These are phyloP conservation scores for Phalaenopsis aphrodite DNA, from an alignment of 106 monocot species.

Conservation along the genomic window DNA sequence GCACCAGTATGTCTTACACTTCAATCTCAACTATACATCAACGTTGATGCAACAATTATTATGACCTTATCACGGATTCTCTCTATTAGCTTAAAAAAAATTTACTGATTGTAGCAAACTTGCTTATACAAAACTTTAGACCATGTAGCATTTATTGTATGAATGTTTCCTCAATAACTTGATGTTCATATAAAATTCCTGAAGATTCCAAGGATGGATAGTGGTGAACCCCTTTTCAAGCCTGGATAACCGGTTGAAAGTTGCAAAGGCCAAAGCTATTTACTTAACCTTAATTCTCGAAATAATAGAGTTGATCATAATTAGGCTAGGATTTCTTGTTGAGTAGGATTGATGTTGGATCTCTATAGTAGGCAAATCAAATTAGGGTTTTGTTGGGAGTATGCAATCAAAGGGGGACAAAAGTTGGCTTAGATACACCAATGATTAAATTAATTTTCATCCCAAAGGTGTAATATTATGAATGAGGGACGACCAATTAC, in stretches of 20 bases:
- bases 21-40: not conserved
- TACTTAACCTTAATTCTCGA: not conserved
- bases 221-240: not conserved
- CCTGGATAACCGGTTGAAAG: not conserved
- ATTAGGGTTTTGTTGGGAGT: not conserved
- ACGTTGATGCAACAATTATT: not conserved
- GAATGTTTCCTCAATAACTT: not conserved
- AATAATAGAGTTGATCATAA: not conserved
- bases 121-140: not conserved
- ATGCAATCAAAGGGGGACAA: not conserved
- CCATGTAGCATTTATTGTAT: not conserved
- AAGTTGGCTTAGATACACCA: too few species aligned
- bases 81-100: not conserved
- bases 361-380: not conserved
- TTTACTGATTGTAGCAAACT: not conserved
- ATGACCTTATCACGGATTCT: not conserved
- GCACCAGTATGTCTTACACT: constrained; percentile 61
- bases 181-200: not conserved
- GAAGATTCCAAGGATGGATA: too few species aligned
- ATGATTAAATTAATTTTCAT: too few species aligned
- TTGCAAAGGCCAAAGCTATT: not conserved
- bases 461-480: too few species aligned
- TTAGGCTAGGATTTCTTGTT: not conserved
- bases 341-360: not conserved
- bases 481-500: too few species aligned